Conservation (phyloP, 2,329 filamentous ascomycete species). For the Microdochium nivale region DNA sequence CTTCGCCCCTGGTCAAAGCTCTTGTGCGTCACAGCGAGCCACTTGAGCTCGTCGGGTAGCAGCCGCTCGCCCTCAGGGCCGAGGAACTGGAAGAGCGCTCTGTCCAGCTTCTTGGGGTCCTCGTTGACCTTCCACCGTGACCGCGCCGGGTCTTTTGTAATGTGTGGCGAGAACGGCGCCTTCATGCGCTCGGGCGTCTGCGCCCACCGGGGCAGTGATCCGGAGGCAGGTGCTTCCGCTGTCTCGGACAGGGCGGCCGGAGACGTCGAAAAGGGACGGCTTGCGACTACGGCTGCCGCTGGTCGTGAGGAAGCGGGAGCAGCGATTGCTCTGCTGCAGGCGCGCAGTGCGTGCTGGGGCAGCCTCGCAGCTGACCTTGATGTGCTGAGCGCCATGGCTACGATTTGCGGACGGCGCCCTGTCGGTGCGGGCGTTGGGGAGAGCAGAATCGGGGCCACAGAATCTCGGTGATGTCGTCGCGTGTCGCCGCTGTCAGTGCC, state of each 20-base stretch:
- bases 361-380: conserved; percentile 21
- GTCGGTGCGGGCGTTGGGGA: background rate
- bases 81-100: conserved; percentile 68
- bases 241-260: conserved; percentile 5
- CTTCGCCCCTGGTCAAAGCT: conserved; percentile 92
- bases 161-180: conserved; percentile 56
- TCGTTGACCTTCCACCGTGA: conserved; percentile 63
- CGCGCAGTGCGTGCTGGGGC: conserved; percentile 21
- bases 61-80: conserved; percentile 64
- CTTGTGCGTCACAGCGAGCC: conserved; percentile 95
- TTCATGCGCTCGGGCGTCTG: conserved; percentile 63
- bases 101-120: conserved; percentile 64
- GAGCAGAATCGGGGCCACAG: background rate
- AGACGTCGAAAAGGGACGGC: conserved; percentile 15
- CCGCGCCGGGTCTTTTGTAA: conserved; percentile 41
- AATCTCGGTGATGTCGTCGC: background rate
- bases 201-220: conserved; percentile 53
- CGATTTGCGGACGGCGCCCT: background rate
- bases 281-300: conserved; percentile 2
- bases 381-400: conserved; percentile 24
- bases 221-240: background rate
- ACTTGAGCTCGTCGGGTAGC: conserved; percentile 87
- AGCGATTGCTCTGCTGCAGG: conserved; percentile 13
- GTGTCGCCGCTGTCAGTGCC: conserved; percentile 2
- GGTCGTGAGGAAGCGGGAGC: conserved; percentile 3